Base-by-base conservation (phyloP, 202 grass and related monocot species). In the Setaria viridis region DNA sequence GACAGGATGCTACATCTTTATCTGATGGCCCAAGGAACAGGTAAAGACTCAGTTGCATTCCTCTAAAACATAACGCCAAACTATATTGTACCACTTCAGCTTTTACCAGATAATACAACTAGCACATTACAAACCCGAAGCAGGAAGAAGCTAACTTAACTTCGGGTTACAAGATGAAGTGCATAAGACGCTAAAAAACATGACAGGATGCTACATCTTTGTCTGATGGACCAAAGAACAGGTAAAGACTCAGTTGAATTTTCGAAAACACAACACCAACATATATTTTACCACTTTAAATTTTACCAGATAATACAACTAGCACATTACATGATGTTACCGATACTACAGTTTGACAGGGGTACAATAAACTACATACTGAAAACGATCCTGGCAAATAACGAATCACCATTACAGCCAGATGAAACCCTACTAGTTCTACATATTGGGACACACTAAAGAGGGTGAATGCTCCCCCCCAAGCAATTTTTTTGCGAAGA, bases 321-420 rank as follows among this genome's bases (percentile, higher is more conserved):
- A 55, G 51, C 55, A 80, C 20, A 80, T 87, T 33, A 88, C 81
- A 85, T 42, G 39, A 80, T 70, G 70, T 77, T 82, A 82, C 59
- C 42, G 55, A 71, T 67, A 77, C 62, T 78, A 83, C 49, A 87
- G 25, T 80, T 77, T 43, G 41, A 60, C 20, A 58, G 76, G 62
- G 76, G 62, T 91, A 81, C 71, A 91, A 30, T 30, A 17, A 71
- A 80, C 14, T 80, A 81, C 68, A 84, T 68, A 62, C 67, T 53
- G 45, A 84, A 17, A 37, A 80, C 43, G 20, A 58, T 54, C 7
- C 48, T 0, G 69, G 75, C 35, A 56, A 56, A 48, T 63, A 65
- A 65, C 70, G 64, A 48, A 77, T 69, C 45, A 68, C n/a, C 45
- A 11, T 68, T 42, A 74, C 71, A 74, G 46, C 71, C 82, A 76